Evolutionary conservation across 345 rosid genomes (phyloP).

Genomic region (Populus euphratica): DNA sequence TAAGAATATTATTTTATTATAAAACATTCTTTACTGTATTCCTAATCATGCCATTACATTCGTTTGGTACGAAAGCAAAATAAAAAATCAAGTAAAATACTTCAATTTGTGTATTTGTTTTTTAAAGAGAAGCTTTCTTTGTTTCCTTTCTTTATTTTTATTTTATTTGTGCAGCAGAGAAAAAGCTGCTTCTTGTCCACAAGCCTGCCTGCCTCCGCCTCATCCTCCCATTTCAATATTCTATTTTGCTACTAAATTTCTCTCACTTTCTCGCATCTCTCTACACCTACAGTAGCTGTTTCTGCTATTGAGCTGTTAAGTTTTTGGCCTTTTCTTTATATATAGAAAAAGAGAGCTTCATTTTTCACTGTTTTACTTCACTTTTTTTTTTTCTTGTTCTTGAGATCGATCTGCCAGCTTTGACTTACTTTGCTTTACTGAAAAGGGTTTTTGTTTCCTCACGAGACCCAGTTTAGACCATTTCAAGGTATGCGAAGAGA

Average conservation of each 20-base stretch:
- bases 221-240: slow-evolving; percentile 21
- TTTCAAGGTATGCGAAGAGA: slow-evolving; percentile 22
- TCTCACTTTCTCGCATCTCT: slow-evolving; percentile 31
- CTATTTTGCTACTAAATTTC: not conserved
- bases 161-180: slow-evolving; percentile 30
- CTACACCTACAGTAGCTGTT: not conserved
- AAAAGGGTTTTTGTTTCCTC: not conserved
- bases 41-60: not conserved
- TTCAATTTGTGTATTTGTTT: not conserved
- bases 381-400: not conserved
- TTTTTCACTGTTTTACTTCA: not conserved
- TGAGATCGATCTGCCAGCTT: slow-evolving; percentile 28
- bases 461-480: not conserved
- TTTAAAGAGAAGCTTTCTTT: not conserved
- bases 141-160: not conserved
- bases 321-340: not conserved
- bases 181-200: slow-evolving; percentile 53
- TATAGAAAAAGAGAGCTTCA: not conserved
- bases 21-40: too few relatives aligned
- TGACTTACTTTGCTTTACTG: not conserved
- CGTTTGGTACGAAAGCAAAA: not conserved
- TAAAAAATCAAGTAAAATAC: not conserved
- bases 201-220: slow-evolving; percentile 29
- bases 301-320: not conserved
- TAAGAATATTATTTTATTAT: too few relatives aligned